These are phyloP conservation scores for Dunaliella sp. DNA, from an alignment of 139 green algal species.

Conservation along the genomic window DNA sequence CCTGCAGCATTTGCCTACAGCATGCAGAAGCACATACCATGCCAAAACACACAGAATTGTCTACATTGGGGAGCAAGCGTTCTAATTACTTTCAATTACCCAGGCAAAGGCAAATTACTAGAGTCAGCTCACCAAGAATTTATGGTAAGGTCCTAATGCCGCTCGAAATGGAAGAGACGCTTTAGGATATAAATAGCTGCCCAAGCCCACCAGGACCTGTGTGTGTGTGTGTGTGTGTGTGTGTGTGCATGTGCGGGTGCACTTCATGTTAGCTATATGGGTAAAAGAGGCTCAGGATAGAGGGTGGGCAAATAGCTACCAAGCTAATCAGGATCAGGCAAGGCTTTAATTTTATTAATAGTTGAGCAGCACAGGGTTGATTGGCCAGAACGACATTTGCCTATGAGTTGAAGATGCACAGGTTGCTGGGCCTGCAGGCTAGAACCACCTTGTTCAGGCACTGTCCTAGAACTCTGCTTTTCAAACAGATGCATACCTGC, in stretches of 20 bases:
- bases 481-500: too few species aligned
- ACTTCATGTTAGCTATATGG: neutral
- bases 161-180: constrained; percentile 10
- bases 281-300: neutral
- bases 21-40: too few species aligned
- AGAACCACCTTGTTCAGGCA: too few species aligned
- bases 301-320: neutral
- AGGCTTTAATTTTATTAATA: neutral
- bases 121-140: constrained; percentile 6
- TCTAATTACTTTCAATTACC: too few species aligned
- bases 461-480: too few species aligned
- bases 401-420: neutral
- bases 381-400: neutral
- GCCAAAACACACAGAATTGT: too few species aligned
- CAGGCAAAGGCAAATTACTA: too few species aligned
- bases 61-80: too few species aligned
- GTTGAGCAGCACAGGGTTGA: neutral
- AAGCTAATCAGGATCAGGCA: neutral
- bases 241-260: too few species aligned
- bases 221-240: too few species aligned
- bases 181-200: constrained; percentile 30
- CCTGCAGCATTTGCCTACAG: too few species aligned
- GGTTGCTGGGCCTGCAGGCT: too few species aligned
- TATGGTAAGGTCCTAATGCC: constrained; percentile 38
- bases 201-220: constrained; percentile 21